A percentile compares a stretch with the other conserved stretches of the same genome.
phyloP scores from a whole-genome alignment of 306 rosid species.

The Begonia peltatifolia region DNA sequence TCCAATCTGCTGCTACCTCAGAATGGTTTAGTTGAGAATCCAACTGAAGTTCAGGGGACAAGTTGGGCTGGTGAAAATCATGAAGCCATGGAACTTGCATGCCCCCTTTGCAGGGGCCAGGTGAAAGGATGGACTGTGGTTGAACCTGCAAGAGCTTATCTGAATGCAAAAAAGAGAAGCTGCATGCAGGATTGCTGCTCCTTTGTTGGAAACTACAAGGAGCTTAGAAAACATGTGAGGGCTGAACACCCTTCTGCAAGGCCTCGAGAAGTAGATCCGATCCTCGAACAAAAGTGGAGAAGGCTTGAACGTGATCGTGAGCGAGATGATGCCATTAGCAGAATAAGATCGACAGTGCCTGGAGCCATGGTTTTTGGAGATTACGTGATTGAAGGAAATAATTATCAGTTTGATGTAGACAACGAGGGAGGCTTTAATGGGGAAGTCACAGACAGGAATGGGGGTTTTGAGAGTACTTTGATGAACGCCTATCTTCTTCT shows the following conservation, averaged over 20 bases:
- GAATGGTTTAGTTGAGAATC: conserved; percentile 23
- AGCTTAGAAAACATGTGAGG: conserved; percentile 64
- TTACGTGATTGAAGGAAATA: conserved; percentile 75
- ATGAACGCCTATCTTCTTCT: conserved; percentile 79
- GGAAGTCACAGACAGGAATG: conserved; percentile 40
- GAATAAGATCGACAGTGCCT: conserved; percentile 77
- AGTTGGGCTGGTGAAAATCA: conserved; percentile 25
- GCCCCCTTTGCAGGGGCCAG: conserved; percentile 73
- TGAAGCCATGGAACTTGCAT: conserved; percentile 47
- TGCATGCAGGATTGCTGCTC: conserved; percentile 91
- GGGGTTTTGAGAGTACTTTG: conserved; percentile 40
- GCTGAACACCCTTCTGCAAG: conserved; percentile 78
- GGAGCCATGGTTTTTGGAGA: conserved; percentile 93
- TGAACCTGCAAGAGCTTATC: conserved; percentile 72
- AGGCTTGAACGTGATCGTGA: conserved; percentile 92
- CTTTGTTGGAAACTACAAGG: conserved; percentile 76
- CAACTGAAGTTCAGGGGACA: conserved; percentile 28
- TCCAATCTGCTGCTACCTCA: conserved; percentile 25
- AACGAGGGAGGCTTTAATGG: conserved; percentile 42
- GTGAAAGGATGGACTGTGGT: conserved; percentile 99
- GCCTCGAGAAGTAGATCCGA: conserved; percentile 82
- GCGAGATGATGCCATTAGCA: conserved; percentile 89
- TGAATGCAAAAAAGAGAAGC: conserved; percentile 73
- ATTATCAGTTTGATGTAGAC: conserved; percentile 43
- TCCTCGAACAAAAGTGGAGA: conserved; percentile 84